Evolutionary conservation across 495 filamentous ascomycete species (phyloP).

Genomic region (Neurospora tetraspora): DNA sequence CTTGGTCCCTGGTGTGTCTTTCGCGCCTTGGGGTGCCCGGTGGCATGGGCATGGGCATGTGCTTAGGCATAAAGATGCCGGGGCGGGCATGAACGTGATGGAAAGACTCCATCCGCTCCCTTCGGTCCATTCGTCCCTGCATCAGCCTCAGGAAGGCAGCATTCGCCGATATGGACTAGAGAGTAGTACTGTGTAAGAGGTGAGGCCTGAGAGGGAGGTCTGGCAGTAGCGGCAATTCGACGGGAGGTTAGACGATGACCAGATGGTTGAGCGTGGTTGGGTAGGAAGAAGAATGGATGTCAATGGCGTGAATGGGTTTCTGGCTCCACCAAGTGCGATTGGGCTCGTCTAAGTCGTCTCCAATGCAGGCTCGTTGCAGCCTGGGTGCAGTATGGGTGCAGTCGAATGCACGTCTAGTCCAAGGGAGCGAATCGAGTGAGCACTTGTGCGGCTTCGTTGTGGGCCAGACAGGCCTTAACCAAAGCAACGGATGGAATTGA

Average conservation of each 20-base stretch:
- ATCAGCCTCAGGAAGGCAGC: slow-evolving; percentile 24
- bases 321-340: slow-evolving; percentile 18
- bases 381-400: not conserved
- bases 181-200: not conserved
- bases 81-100: not conserved
- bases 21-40: slow-evolving; percentile 15
- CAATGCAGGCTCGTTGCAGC: not conserved
- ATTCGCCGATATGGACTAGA: not conserved
- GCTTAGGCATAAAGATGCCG: not conserved
- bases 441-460: not conserved
- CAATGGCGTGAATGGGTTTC: not conserved
- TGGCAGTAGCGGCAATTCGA: slow-evolving; percentile 7
- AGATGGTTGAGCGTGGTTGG: slow-evolving; percentile 29
- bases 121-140: slow-evolving; percentile 30
- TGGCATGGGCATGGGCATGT: not conserved
- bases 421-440: not conserved
- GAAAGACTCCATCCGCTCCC: not conserved
- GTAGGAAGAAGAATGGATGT: slow-evolving; percentile 2
- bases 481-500: not conserved
- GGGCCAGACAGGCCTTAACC: not conserved
- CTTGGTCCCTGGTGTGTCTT: slow-evolving; percentile 18
- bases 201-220: not conserved
- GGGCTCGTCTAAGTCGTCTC: slow-evolving; percentile 9
- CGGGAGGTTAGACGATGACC: slow-evolving; percentile 10
- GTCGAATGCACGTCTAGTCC: not conserved